These are phyloP conservation scores for Ammopiptanthus mongolicus DNA, from an alignment of 306 rosid species.

Conservation along the genomic window DNA sequence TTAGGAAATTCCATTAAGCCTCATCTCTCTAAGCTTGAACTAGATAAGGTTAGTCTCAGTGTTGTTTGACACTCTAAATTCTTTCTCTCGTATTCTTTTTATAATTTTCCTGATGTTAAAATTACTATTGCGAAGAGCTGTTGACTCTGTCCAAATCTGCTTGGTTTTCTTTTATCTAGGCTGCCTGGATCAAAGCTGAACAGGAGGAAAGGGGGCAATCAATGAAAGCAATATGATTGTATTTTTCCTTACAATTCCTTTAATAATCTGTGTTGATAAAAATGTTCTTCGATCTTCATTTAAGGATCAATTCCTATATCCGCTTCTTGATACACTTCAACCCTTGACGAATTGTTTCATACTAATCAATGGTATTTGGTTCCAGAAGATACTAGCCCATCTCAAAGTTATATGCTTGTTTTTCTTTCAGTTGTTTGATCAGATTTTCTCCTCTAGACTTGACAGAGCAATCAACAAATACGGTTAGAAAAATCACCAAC, in stretches of 20 bases:
- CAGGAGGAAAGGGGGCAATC: constrained; percentile 65
- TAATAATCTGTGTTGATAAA: background rate
- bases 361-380: background rate
- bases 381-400: background rate
- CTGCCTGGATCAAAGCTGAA: constrained; percentile 91
- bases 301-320: background rate
- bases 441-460: background rate
- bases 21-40: constrained; percentile 66
- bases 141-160: constrained; percentile 10
- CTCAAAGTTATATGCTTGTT: background rate
- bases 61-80: background rate
- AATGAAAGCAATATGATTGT: constrained; percentile 17
- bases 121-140: background rate
- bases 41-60: constrained; percentile 64
- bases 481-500: background rate
- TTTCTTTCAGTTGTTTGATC: background rate
- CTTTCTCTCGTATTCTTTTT: background rate
- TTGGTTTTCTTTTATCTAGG: constrained; percentile 39
- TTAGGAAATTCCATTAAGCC: constrained; percentile 83
- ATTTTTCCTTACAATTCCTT: background rate
- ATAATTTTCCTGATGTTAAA: background rate
- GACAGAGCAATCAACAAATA: background rate
- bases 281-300: background rate
- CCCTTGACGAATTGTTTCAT: background rate
- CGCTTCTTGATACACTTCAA: background rate